Evolutionary conservation across 1,284 basidiomycete species (phyloP).

Genomic region (Malassezia vespertilionis): DNA sequence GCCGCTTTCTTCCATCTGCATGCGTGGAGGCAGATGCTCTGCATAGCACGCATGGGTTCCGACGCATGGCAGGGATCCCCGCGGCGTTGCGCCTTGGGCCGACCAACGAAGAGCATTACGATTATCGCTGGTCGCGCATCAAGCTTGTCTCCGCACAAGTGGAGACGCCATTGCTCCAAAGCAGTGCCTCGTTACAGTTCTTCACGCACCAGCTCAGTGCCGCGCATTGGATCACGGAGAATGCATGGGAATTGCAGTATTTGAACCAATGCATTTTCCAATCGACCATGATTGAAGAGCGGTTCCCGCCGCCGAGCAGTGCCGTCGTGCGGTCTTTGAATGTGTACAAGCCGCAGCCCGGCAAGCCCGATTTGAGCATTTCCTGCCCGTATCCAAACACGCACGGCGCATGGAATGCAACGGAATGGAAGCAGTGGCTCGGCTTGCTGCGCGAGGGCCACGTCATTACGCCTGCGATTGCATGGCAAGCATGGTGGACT

Average conservation of each 20-base stretch:
- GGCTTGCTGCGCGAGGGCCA: conserved; percentile 25
- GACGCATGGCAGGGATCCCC: conserved; percentile 32
- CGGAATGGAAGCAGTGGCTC: conserved; percentile 34
- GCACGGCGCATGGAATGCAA: conserved; percentile 25
- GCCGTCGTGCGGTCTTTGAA: conserved; percentile 12
- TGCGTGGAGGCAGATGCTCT: conserved; percentile 31
- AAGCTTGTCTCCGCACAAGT: conserved; percentile 27
- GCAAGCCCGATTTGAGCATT: conserved; percentile 19
- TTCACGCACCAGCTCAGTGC: conserved; percentile 24
- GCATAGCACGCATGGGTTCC: conserved; percentile 24
- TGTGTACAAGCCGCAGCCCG: conserved; percentile 17
- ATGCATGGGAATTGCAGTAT: conserved; percentile 45
- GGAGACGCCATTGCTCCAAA: conserved; percentile 26
- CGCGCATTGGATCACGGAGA: conserved; percentile 23
- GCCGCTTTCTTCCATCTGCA: neutral
- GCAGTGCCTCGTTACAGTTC: conserved; percentile 25
- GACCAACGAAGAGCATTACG: conserved; percentile 27
- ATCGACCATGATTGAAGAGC: conserved; percentile 24
- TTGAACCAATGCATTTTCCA: conserved; percentile 42
- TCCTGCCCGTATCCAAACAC: conserved; percentile 33
- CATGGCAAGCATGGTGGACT: conserved; percentile 46
- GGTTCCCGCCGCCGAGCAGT: conserved; percentile 36
- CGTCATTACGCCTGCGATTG: conserved; percentile 33
- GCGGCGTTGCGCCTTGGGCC: conserved; percentile 29
- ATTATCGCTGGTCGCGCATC: conserved; percentile 39